Conservation (phyloP, 2,329 filamentous ascomycete species). For the Neophaeococcomyces aloes region DNA sequence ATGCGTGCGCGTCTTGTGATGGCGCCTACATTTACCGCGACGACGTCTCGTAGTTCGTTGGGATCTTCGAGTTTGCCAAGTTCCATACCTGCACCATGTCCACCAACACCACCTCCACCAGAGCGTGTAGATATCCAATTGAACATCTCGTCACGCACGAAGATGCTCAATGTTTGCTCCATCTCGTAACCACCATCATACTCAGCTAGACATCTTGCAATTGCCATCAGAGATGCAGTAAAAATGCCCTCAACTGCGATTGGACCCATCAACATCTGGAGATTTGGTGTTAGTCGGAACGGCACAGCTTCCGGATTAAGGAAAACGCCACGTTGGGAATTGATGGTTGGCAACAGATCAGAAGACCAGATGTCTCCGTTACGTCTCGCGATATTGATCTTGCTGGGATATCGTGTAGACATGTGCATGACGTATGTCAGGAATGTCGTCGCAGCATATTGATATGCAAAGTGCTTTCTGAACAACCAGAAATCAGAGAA, state of each 20-base stretch:
- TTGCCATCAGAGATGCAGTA: slow-evolving; percentile 89
- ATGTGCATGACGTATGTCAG: slow-evolving; percentile 99
- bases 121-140: slow-evolving; percentile 73
- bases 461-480: slow-evolving; percentile 91
- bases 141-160: slow-evolving; percentile 95
- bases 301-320: slow-evolving; percentile 92
- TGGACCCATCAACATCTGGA: slow-evolving; percentile 92
- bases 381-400: slow-evolving; percentile 78
- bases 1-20: slow-evolving; percentile 85
- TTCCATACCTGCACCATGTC: slow-evolving; percentile 6
- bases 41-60: slow-evolving; percentile 63
- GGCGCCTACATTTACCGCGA: slow-evolving; percentile 76
- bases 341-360: slow-evolving; percentile 86
- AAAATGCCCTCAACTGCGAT: slow-evolving; percentile 94
- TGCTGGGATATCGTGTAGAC: slow-evolving; percentile 89
- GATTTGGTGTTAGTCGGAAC: slow-evolving; percentile 91
- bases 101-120: slow-evolving; percentile 6
- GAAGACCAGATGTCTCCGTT: slow-evolving; percentile 94
- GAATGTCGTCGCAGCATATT: slow-evolving; percentile 87
- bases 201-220: slow-evolving; percentile 85
- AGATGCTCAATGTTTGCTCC: slow-evolving; percentile 88
- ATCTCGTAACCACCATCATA: slow-evolving; percentile 61
- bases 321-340: slow-evolving; percentile 73
- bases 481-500: slow-evolving; percentile 98
- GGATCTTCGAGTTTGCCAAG: slow-evolving; percentile 7